A percentile compares a stretch with the other conserved stretches of the same genome.
phyloP scores from a whole-genome alignment of 257 asterid genomes.

The Cinchona pubescens region DNA sequence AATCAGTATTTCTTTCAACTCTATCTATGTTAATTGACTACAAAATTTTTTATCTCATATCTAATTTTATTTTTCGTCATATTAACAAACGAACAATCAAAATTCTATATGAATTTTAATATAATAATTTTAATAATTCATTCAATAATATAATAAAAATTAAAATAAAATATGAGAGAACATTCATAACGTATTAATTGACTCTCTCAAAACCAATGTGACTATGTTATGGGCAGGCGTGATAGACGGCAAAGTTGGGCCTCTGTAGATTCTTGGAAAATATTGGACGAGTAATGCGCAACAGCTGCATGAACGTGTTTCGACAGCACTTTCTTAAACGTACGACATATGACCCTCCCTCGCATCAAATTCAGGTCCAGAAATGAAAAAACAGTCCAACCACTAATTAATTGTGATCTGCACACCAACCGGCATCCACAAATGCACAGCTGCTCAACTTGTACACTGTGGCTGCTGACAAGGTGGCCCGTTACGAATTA shows the following conservation, averaged over 20 bases:
- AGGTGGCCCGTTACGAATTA: constrained; percentile 8
- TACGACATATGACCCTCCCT: not conserved
- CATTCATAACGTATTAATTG: too few species aligned
- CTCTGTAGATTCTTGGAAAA: not conserved
- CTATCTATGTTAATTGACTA: too few species aligned
- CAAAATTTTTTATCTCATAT: too few species aligned
- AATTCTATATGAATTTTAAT: too few species aligned
- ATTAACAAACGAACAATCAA: too few species aligned
- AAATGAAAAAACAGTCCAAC: not conserved
- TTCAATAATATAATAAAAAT: too few species aligned
- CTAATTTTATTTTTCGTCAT: too few species aligned
- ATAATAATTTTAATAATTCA: too few species aligned
- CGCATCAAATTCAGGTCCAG: constrained; percentile 10
- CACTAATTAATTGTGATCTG: constrained; percentile 27
- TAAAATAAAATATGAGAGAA: too few species aligned
- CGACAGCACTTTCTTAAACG: not conserved
- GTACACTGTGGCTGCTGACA: constrained; percentile 16
- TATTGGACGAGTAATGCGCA: not conserved
- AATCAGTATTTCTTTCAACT: not conserved
- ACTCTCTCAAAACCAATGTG: too few species aligned
- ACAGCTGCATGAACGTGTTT: not conserved
- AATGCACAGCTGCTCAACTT: constrained; percentile 24
- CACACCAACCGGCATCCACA: constrained; percentile 52
- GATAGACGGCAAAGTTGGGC: constrained; percentile 11
- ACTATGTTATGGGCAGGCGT: constrained; percentile 5